Percentiles rank a stretch among this genome's conserved stretches.
phyloP scores from a whole-genome alignment of 2,329 filamentous ascomycete genomes.

The Phymatotrichopsis omnivora region DNA sequence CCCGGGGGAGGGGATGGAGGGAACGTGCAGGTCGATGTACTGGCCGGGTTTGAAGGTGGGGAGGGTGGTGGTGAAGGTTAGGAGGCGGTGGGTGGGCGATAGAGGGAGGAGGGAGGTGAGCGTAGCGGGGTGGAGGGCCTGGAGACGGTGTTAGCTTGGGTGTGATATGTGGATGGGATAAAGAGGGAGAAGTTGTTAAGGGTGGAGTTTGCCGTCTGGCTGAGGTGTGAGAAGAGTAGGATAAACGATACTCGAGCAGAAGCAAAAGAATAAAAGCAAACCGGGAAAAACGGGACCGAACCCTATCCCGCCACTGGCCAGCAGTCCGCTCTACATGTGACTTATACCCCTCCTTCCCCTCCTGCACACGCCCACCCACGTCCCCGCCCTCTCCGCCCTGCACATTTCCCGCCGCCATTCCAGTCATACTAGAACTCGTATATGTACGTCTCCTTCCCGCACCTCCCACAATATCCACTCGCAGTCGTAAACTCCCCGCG shows the following conservation, averaged over 20 bases:
- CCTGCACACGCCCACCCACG: too few relatives aligned
- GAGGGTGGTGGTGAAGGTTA: constrained; percentile 11
- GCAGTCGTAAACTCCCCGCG: too few relatives aligned
- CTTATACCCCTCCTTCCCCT: too few relatives aligned
- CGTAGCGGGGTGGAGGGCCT: constrained; percentile 3
- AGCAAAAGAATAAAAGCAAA: not conserved
- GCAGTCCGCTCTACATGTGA: constrained; percentile 62
- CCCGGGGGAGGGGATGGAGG: constrained; percentile 57
- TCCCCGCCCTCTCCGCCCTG: too few relatives aligned
- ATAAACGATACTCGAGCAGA: too few relatives aligned
- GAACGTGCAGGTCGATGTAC: constrained; percentile 77
- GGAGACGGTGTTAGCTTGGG: constrained; percentile 37
- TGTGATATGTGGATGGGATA: constrained; percentile 51
- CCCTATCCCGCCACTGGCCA: constrained; percentile 57
- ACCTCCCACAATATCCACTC: too few relatives aligned
- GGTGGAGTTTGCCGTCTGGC: too few relatives aligned
- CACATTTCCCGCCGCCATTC: too few relatives aligned
- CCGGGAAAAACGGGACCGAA: constrained; percentile 30
- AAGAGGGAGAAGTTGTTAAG: not conserved
- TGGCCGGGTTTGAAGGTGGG: constrained; percentile 62
- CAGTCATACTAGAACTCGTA: too few relatives aligned
- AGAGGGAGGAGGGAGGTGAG: constrained; percentile 6
- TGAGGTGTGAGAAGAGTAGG: too few relatives aligned
- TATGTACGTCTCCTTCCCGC: too few relatives aligned
- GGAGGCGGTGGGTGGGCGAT: constrained; percentile 1